phyloP scores from a whole-genome alignment of 164 flowering plant genomes.

The Santalum album region DNA sequence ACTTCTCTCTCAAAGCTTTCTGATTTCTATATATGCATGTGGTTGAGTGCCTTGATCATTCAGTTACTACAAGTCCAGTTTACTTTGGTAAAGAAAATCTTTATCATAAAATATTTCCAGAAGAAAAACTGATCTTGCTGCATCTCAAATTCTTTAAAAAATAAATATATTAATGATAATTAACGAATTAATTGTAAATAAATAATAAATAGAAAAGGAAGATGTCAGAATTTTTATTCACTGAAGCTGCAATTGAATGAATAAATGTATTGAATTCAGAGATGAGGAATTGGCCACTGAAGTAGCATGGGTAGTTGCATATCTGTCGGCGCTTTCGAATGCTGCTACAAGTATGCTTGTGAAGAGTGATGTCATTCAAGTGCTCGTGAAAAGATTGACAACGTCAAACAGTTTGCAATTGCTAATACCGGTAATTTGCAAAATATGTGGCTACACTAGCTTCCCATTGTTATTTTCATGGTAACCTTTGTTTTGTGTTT shows the following conservation, averaged over 20 bases:
- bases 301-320: conserved; percentile 94
- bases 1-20: too few species aligned
- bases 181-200: too few species aligned
- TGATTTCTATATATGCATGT: too few species aligned
- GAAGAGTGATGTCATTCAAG: conserved; percentile 61
- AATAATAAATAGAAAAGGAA: too few species aligned
- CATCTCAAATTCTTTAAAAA: too few species aligned
- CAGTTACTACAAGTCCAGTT: too few species aligned
- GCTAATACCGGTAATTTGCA: conserved; percentile 74
- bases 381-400: conserved; percentile 70
- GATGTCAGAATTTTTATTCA: background rate
- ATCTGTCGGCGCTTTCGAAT: conserved; percentile 91
- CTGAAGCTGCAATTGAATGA: background rate
- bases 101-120: too few species aligned
- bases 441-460: conserved; percentile 2
- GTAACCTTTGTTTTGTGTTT: background rate
- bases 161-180: too few species aligned
- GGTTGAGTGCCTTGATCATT: too few species aligned
- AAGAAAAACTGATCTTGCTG: too few species aligned
- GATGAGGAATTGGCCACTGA: conserved; percentile 95
- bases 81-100: too few species aligned
- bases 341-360: conserved; percentile 59
- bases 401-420: conserved; percentile 72
- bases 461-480: background rate
- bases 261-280: conserved; percentile 34